Evolutionary conservation across 179 eudicot species (phyloP).

Genomic region (Monotropa hypopitys): DNA sequence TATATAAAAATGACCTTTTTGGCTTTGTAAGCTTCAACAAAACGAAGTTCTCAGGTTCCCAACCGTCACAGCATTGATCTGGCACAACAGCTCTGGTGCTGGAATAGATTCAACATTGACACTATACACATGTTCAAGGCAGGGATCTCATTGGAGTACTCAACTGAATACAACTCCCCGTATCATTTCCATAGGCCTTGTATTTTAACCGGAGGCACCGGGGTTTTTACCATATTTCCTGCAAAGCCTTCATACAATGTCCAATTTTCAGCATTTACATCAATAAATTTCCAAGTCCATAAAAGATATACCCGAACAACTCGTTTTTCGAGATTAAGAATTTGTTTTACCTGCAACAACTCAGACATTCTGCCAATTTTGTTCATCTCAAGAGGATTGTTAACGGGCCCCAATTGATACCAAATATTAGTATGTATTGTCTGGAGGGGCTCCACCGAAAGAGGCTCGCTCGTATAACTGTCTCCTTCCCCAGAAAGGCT

Average conservation of each 20-base stretch:
- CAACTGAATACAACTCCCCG: conserved; percentile 2
- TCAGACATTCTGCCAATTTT: conserved; percentile 83
- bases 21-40: not conserved
- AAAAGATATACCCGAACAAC: not conserved
- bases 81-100: not conserved
- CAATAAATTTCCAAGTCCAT: not conserved
- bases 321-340: not conserved
- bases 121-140: not conserved
- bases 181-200: conserved; percentile 10
- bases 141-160: not conserved
- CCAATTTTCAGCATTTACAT: conserved; percentile 7
- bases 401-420: conserved; percentile 15
- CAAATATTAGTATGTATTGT: conserved; percentile 3
- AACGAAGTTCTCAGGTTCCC: conserved; percentile 2
- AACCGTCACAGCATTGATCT: not conserved
- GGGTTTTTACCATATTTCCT: conserved; percentile 40
- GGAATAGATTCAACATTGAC: not conserved
- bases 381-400: conserved; percentile 27
- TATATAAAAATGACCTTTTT: not conserved
- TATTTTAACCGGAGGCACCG: conserved; percentile 9
- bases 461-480: conserved; percentile 19
- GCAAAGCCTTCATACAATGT: conserved; percentile 42
- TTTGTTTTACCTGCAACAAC: conserved; percentile 56
- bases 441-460: conserved; percentile 53
- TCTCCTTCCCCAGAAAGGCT: conserved; percentile 8